These are phyloP conservation scores for Azolla pinnata DNA, from an alignment of 75 land plant species.

Conservation along the genomic window DNA sequence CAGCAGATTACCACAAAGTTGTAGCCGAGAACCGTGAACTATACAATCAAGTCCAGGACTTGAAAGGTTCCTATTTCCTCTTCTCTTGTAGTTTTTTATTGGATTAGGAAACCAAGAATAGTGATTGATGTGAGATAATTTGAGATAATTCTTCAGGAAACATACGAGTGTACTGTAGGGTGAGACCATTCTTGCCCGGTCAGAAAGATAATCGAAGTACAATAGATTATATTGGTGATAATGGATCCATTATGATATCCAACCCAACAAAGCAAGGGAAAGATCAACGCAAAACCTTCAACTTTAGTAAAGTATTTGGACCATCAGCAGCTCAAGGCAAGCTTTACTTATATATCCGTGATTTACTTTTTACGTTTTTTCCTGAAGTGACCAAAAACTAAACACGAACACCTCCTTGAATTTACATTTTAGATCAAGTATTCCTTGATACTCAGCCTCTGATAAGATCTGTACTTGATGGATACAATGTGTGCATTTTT, in stretches of 20 bases:
- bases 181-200: conserved; percentile 48
- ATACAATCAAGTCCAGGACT: conserved; percentile 90
- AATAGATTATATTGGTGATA: conserved; percentile 59
- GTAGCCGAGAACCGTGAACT: conserved; percentile 83
- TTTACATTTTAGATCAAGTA: conserved; percentile 51
- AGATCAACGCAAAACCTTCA: conserved; percentile 44
- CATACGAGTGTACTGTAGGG: conserved; percentile 63
- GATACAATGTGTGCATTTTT: conserved; percentile 62
- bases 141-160: conserved; percentile 48
- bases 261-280: conserved; percentile 55
- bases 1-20: conserved; percentile 77
- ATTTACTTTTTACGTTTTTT: neutral
- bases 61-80: conserved; percentile 49
- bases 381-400: neutral
- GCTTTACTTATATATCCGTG: neutral
- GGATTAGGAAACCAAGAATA: too few species aligned
- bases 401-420: too few species aligned
- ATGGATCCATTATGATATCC: conserved; percentile 47
- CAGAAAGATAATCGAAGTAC: conserved; percentile 29
- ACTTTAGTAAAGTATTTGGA: conserved; percentile 56
- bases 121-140: too few species aligned
- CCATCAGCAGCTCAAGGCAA: conserved; percentile 51
- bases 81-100: neutral
- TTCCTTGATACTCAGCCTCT: conserved; percentile 58
- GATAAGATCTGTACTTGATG: conserved; percentile 59